phyloP scores from a whole-genome alignment of 495 filamentous ascomycete species.

The Penicillium dipodomyicola region DNA sequence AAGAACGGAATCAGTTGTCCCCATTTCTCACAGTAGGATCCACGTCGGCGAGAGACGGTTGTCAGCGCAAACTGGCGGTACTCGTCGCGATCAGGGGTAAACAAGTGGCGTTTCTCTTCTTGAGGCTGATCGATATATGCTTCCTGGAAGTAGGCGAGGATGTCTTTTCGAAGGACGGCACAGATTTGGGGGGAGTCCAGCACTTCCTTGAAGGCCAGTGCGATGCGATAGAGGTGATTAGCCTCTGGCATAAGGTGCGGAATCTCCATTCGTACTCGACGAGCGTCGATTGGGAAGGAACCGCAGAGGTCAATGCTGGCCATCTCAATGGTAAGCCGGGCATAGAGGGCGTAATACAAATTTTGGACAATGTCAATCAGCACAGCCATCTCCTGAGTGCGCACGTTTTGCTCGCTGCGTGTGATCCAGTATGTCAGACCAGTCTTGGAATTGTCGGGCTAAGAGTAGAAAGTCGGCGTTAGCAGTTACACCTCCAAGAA shows the following conservation, averaged over 20 bases:
- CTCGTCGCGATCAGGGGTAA: constrained; percentile 30
- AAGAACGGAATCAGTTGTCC: constrained; percentile 24
- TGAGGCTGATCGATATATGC: constrained; percentile 24
- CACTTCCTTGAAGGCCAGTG: constrained; percentile 32
- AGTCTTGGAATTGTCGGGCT: constrained; percentile 31
- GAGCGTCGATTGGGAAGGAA: constrained; percentile 23
- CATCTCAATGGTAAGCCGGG: constrained; percentile 39
- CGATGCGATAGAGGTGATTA: constrained; percentile 33
- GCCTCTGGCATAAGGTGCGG: constrained; percentile 32
- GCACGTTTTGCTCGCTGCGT: constrained; percentile 28
- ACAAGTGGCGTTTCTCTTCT: constrained; percentile 8
- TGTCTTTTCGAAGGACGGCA: constrained; percentile 18
- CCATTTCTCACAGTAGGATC: constrained; percentile 34
- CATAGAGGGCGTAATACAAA: constrained; percentile 39
- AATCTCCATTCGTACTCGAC: constrained; percentile 10
- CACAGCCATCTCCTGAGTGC: constrained; percentile 21
- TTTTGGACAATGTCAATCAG: constrained; percentile 36
- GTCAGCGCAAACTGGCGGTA: constrained; percentile 32
- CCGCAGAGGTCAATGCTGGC: constrained; percentile 38
- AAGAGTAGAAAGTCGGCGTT: not conserved
- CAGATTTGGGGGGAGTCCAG: constrained; percentile 33
- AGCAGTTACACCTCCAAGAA: not conserved
- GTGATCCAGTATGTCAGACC: constrained; percentile 32
- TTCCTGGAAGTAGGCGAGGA: constrained; percentile 31
- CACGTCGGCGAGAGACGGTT: constrained; percentile 21